phyloP scores from a whole-genome alignment of 2,329 filamentous ascomycete species.

The Sporothrix pseudoabietina region DNA sequence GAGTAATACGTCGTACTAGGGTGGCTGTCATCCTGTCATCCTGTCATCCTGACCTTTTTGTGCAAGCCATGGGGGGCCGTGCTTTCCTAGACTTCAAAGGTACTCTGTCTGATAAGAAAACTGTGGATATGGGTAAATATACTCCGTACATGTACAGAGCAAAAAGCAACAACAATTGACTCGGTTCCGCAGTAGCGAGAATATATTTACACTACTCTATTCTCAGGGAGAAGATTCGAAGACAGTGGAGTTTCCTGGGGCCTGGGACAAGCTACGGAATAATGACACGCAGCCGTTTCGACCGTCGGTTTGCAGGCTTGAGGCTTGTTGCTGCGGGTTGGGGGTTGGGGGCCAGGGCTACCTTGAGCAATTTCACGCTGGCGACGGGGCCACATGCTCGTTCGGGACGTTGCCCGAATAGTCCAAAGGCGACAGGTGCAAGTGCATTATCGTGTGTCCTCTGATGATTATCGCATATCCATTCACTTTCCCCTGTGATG shows the following conservation, averaged over 20 bases:
- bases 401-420: not conserved
- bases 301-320: not conserved
- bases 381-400: not conserved
- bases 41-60: not conserved
- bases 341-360: not conserved
- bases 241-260: not conserved
- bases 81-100: not conserved
- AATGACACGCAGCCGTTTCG: not conserved
- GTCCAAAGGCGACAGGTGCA: not conserved
- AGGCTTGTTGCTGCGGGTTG: not conserved
- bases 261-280: not conserved
- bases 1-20: no score
- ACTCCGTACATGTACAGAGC: no score
- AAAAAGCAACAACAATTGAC: not conserved
- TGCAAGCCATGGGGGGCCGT: not conserved
- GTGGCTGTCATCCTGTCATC: slow-evolving; percentile 4
- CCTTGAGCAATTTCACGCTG: not conserved
- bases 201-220: not conserved
- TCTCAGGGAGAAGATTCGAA: not conserved
- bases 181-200: slow-evolving; percentile 1
- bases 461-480: not conserved
- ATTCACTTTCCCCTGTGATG: not conserved
- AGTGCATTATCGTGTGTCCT: not conserved
- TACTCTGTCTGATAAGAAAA: not conserved
- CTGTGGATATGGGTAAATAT: no score